A percentile compares a stretch with the other conserved stretches of the same genome.
These are phyloP conservation scores for Aspergillus sp. DNA, from an alignment of 2,329 filamentous ascomycete genomes.

Conservation along the genomic window DNA sequence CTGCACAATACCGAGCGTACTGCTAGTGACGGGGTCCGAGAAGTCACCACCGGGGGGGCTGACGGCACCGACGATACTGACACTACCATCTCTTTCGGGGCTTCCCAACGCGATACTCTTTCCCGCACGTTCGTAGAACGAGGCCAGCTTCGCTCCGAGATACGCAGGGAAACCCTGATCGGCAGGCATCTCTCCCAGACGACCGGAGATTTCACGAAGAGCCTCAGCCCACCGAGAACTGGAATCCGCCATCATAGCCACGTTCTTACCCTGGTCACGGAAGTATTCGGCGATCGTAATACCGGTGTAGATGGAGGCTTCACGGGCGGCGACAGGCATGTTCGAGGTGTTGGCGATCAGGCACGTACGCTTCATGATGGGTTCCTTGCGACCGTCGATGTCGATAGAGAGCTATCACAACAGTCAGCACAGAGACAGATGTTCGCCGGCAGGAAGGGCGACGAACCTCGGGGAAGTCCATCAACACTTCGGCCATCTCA, in stretches of 20 bases:
- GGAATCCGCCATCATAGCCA: conserved; percentile 99
- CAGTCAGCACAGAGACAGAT: conserved; percentile 11
- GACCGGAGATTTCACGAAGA: conserved; percentile 96
- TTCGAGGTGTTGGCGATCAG: conserved; percentile 99
- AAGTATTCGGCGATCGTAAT: conserved; percentile 97
- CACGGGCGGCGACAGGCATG: conserved; percentile 97
- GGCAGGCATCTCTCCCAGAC: conserved; percentile 98
- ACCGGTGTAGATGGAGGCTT: conserved; percentile 97
- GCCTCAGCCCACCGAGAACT: conserved; percentile 98
- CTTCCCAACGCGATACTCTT: conserved; percentile 82
- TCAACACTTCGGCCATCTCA: conserved; percentile 99
- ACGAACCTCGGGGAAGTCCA: conserved; percentile 89
- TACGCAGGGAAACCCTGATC: conserved; percentile 99
- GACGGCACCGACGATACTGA: conserved; percentile 96
- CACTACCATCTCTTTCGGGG: conserved; percentile 83
- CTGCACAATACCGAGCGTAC: conserved; percentile 94
- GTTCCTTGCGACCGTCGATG: conserved; percentile 89
- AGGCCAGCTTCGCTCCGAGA: conserved; percentile 91
- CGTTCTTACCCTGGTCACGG: conserved; percentile 92
- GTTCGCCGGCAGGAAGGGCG: background rate
- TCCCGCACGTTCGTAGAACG: conserved; percentile 98
- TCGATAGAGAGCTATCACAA: conserved; percentile 75
- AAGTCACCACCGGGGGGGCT: conserved; percentile 98
- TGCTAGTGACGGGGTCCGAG: conserved; percentile 93
- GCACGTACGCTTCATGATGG: conserved; percentile 99